phyloP scores from a whole-genome alignment of 2,329 filamentous ascomycete genomes.

The Tolypocladium amazonense region DNA sequence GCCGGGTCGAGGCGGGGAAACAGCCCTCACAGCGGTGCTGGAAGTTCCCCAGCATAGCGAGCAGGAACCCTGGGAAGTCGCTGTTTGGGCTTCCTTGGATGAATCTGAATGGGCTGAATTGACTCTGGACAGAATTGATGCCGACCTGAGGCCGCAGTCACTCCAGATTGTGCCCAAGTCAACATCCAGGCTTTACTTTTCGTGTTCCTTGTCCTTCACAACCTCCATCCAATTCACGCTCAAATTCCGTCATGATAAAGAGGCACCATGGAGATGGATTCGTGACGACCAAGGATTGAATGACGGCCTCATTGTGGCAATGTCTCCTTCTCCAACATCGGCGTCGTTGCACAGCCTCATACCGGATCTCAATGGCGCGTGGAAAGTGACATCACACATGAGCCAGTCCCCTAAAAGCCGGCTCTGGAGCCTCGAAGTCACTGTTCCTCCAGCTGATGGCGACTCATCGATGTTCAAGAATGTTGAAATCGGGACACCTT shows the following conservation, averaged over 20 bases:
- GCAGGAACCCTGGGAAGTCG: conserved; percentile 57
- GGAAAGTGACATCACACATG: conserved; percentile 40
- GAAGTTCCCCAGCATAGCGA: conserved; percentile 48
- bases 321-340: conserved; percentile 14
- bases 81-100: conserved; percentile 59
- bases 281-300: conserved; percentile 50
- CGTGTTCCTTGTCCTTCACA: conserved; percentile 34
- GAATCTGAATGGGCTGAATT: conserved; percentile 47
- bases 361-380: conserved; percentile 41
- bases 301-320: conserved; percentile 52
- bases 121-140: conserved; percentile 17
- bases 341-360: conserved; percentile 46
- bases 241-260: conserved; percentile 47
- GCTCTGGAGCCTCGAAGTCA: conserved; percentile 58
- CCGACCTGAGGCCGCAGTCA: conserved; percentile 29
- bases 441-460: conserved; percentile 44
- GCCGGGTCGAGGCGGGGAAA: conserved; percentile 34
- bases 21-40: conserved; percentile 58
- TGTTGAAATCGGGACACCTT: conserved; percentile 52
- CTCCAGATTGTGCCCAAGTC: conserved; percentile 30
- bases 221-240: conserved; percentile 54
- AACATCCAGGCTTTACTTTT: conserved; percentile 40
- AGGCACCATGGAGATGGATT: conserved; percentile 59
- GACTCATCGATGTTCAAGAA: conserved; percentile 46
- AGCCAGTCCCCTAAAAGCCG: conserved; percentile 59